These are phyloP conservation scores for Marasmius oreades DNA, from an alignment of 1,284 basidiomycete genomes.

Conservation along the genomic window DNA sequence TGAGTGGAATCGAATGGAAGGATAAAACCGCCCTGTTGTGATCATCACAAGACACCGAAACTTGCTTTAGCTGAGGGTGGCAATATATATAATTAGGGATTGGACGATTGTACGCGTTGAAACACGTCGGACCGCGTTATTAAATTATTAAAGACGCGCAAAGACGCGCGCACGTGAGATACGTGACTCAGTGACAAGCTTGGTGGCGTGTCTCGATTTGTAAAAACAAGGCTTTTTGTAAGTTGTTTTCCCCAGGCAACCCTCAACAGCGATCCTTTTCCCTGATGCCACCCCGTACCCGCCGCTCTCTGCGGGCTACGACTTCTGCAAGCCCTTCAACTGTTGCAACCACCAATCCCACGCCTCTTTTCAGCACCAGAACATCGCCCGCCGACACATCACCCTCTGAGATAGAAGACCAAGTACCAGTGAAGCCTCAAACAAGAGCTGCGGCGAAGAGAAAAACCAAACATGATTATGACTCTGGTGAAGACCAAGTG, in stretches of 20 bases:
- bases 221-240: neutral
- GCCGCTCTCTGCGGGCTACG: slow-evolving; percentile 13
- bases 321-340: slow-evolving; percentile 29
- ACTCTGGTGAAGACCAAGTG: slow-evolving; percentile 14
- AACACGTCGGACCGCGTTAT: neutral
- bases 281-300: slow-evolving; percentile 16
- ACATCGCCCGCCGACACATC: slow-evolving; percentile 34
- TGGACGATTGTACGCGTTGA: neutral
- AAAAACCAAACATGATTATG: slow-evolving; percentile 21
- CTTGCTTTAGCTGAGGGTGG: no score
- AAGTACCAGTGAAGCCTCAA: slow-evolving; percentile 19
- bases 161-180: neutral
- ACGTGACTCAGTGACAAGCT: neutral
- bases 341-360: slow-evolving; percentile 26
- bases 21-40: no score
- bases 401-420: slow-evolving; percentile 32
- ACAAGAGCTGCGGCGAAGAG: slow-evolving; percentile 9
- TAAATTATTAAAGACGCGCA: neutral
- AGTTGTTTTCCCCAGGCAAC: neutral
- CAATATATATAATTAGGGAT: no score
- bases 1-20: no score
- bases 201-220: neutral
- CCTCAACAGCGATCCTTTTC: neutral
- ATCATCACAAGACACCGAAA: no score
- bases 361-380: slow-evolving; percentile 44